Conservation (phyloP, 1,284 basidiomycete species). For the Leccinum ponderosum region DNA sequence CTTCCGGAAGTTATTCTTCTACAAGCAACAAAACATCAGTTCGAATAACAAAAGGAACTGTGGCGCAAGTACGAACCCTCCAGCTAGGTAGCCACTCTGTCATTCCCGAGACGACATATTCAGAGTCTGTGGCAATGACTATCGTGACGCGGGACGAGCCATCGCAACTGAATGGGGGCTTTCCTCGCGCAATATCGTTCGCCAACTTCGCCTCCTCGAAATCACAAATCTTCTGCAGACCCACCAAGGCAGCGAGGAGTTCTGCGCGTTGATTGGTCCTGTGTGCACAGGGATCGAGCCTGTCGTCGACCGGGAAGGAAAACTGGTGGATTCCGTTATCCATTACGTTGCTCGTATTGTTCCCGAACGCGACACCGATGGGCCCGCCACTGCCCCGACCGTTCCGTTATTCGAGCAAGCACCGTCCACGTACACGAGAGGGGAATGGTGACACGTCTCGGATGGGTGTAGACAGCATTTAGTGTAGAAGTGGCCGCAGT, state of each 20-base stretch:
- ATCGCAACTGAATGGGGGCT: too few species aligned
- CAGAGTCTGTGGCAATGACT: too few species aligned
- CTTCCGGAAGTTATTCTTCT: background rate
- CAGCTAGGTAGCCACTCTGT: background rate
- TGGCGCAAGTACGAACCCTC: background rate
- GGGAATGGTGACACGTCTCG: conserved; percentile 7
- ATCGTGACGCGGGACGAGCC: too few species aligned
- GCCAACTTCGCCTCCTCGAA: background rate
- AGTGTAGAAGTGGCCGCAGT: conserved; percentile 4
- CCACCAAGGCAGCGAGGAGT: conserved; percentile 32
- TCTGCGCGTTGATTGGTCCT: conserved; percentile 39
- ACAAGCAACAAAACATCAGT: background rate
- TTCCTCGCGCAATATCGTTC: too few species aligned
- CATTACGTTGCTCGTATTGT: background rate
- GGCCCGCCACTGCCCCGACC: conserved; percentile 3
- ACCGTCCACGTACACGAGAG: conserved; percentile 15
- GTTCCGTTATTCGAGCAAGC: conserved; percentile 10
- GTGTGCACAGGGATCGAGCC: conserved; percentile 21
- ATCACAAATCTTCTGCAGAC: conserved; percentile 11
- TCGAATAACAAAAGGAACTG: background rate
- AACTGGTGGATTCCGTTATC: conserved; percentile 9
- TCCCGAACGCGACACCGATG: conserved; percentile 13
- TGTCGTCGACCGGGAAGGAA: conserved; percentile 25
- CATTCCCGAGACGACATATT: background rate
- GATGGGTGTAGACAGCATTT: conserved; percentile 1